A percentile compares a stretch with the other conserved stretches of the same genome.
phyloP scores from a whole-genome alignment of 2,329 filamentous ascomycete genomes.

The Trichoderma sp. region DNA sequence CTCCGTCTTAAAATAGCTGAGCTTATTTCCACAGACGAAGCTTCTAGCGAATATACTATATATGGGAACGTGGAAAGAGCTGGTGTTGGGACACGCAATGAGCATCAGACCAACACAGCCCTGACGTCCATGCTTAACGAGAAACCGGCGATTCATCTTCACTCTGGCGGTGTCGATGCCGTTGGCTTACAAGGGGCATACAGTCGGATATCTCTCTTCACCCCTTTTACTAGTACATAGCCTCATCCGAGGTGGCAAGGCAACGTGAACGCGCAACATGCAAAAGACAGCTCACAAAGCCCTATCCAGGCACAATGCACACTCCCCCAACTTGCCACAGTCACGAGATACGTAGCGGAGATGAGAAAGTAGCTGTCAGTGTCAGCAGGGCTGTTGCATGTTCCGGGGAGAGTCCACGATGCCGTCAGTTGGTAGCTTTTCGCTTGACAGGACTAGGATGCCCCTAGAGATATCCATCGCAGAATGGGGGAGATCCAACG shows the following conservation, averaged over 20 bases:
- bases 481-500: slow-evolving; percentile 2
- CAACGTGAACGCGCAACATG: neutral
- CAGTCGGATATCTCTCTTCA: neutral
- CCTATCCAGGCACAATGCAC: neutral
- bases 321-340: neutral
- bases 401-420: neutral
- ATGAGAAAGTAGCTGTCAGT: neutral
- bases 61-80: neutral
- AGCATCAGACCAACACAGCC: neutral
- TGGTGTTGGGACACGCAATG: neutral
- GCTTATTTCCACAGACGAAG: neutral
- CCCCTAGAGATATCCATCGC: neutral
- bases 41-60: neutral
- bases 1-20: neutral
- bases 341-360: neutral
- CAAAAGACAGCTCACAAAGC: neutral
- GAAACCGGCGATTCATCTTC: neutral
- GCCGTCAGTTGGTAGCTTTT: neutral
- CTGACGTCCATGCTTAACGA: neutral
- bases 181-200: neutral
- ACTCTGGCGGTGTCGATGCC: neutral
- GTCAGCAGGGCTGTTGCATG: slow-evolving; percentile 5
- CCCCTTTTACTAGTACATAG: neutral
- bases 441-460: neutral
- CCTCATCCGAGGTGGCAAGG: neutral